Base-by-base conservation (phyloP, 2,329 filamentous ascomycete genomes). In the Pseudogymnoascus sp. region DNA sequence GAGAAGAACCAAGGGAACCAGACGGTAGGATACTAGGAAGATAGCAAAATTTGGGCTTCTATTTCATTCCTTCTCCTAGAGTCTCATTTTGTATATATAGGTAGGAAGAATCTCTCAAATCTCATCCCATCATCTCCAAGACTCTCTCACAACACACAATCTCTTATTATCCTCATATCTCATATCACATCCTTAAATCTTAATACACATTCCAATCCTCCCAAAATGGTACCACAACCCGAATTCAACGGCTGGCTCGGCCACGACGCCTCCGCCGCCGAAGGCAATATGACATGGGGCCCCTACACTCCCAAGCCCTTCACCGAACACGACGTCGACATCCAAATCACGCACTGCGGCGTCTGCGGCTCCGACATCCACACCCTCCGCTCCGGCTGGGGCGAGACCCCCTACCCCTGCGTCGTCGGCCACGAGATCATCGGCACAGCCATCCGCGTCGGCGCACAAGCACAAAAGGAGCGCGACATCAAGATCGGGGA, bases 341-440 rank as follows among this genome's bases (percentile, higher is more conserved):
- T 81, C 65, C 70, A 75, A 63, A 70, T 81, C 62, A 75, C 77
- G 35, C 78, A 80, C 70, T 80, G 78, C 66, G 79, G 78, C 64
- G 74, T 80, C 63, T 80, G 78, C 64, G 77, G 75, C 40, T 62
- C 63, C n/a, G 67, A 71, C 64, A 35, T 70, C 7, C 69, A 71
- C 59, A 65, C 64, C 17, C 63, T 72, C 6, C 62, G 60, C n/a
- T 66, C 65, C n/a, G 68, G 70, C 15, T 71, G 69, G 62, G 6
- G 56, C 44, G 59, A 23, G 64, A 71, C 65, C n/a, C 67, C 9
- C 68, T 71, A 67, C 60, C 69, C 70, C 11, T 65, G 74, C 64
- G 74, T 75, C 23, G 74, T 77, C 7, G 79, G 79, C 40, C 79
- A 81, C 67, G 79, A 81, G 62, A 80, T 81, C 37, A 73, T 80